Evolutionary conservation across 768 basidiomycete species (phyloP).

Genomic region (Leccinum ochraceum): DNA sequence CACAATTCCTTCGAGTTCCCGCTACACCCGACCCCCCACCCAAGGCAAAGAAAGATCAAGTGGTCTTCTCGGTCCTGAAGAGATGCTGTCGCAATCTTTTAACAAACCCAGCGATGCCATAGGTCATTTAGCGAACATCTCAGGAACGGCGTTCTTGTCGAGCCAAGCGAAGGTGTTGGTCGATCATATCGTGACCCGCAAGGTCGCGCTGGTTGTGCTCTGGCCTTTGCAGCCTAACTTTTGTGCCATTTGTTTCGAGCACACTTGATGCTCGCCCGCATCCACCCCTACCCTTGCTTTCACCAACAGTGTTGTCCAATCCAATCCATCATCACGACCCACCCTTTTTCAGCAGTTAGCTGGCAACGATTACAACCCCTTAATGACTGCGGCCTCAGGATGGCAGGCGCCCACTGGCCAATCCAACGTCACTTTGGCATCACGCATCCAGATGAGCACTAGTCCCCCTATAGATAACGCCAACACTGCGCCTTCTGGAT

Average conservation of each 20-base stretch:
- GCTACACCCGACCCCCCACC: slow-evolving; percentile 47
- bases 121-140: slow-evolving; percentile 81
- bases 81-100: slow-evolving; percentile 84
- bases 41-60: slow-evolving; percentile 64
- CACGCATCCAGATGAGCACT: slow-evolving; percentile 25
- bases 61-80: slow-evolving; percentile 63
- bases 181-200: slow-evolving; percentile 90
- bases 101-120: slow-evolving; percentile 88
- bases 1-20: slow-evolving; percentile 66
- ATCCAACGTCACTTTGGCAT: slow-evolving; percentile 19
- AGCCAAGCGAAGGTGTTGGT: slow-evolving; percentile 88
- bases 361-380: neutral
- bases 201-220: slow-evolving; percentile 91
- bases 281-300: slow-evolving; percentile 9
- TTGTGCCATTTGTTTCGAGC: too few species aligned
- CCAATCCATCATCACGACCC: slow-evolving; percentile 20
- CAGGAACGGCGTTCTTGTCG: slow-evolving; percentile 81
- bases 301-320: neutral
- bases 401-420: slow-evolving; percentile 9
- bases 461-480: slow-evolving; percentile 1
- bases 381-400: neutral
- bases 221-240: slow-evolving; percentile 73
- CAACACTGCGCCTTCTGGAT: neutral
- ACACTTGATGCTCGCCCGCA: slow-evolving; percentile 5
- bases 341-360: slow-evolving; percentile 26